Evolutionary conservation across 2,329 filamentous ascomycete genomes (phyloP).

Genomic region (Botrytis aclada): DNA sequence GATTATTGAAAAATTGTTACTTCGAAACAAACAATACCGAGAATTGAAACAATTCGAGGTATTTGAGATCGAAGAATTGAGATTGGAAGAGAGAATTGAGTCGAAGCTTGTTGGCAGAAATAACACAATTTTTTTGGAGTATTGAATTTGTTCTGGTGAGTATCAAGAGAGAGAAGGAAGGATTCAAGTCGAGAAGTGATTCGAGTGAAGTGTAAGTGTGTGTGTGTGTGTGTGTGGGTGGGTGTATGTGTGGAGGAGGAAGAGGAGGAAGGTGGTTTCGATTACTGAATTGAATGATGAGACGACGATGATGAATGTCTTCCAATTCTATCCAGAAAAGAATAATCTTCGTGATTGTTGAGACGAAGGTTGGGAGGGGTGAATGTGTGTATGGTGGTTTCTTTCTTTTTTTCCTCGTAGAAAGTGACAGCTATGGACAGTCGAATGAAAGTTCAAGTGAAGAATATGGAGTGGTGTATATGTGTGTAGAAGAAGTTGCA

Average conservation of each 20-base stretch:
- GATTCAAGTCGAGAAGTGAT: not conserved
- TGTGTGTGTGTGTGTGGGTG: not conserved
- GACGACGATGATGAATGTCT: not conserved
- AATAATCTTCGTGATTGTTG: conserved; percentile 11
- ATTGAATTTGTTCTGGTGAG: conserved; percentile 13
- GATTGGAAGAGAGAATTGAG: not conserved
- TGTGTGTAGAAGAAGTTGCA: conserved; percentile 1
- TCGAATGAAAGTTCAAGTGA: conserved; percentile 25
- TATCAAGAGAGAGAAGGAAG: not conserved
- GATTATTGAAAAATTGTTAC: conserved; percentile 7
- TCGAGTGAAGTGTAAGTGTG: not conserved
- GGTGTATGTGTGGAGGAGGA: not conserved
- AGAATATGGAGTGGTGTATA: conserved; percentile 21
- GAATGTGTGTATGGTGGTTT: conserved; percentile 11
- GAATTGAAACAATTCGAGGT: conserved; percentile 2
- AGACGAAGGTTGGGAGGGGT: conserved; percentile 2
- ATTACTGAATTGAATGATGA: conserved; percentile 3
- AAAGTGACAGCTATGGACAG: conserved; percentile 33
- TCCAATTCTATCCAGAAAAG: conserved; percentile 5
- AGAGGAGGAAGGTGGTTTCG: not conserved
- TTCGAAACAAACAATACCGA: conserved; percentile 7
- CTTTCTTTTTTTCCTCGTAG: conserved; percentile 22
- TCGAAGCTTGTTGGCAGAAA: not conserved
- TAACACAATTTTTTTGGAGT: not conserved
- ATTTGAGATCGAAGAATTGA: not conserved